Percentiles rank a stretch among this genome's conserved stretches.
phyloP scores from a whole-genome alignment of 148 eudicot species.

The Spergularia bocconei region DNA sequence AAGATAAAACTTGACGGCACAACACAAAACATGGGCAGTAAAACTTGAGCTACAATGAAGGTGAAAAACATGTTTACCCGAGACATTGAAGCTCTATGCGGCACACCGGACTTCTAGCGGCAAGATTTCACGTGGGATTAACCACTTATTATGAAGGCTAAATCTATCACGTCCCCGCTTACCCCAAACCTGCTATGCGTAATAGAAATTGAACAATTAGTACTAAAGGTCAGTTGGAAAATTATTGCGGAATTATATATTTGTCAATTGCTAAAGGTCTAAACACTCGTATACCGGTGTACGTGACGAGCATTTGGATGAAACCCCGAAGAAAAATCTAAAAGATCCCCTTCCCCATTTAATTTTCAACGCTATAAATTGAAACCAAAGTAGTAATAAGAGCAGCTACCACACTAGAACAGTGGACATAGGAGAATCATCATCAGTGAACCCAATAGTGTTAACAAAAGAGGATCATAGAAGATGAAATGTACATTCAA shows the following conservation, averaged over 20 bases:
- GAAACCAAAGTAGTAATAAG: no score
- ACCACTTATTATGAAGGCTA: constrained; percentile 63
- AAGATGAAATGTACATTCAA: no score
- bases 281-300: neutral
- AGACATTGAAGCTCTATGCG: constrained; percentile 53
- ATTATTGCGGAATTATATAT: no score
- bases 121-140: constrained; percentile 66
- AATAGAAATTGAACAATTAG: neutral
- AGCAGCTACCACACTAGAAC: no score
- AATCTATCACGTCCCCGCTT: constrained; percentile 29
- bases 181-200: constrained; percentile 21
- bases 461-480: no score
- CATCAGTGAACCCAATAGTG: no score
- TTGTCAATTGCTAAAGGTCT: no score
- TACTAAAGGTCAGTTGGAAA: neutral
- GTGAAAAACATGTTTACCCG: constrained; percentile 69
- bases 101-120: constrained; percentile 66
- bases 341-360: no score
- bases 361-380: no score
- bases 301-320: constrained; percentile 5
- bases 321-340: constrained; percentile 14
- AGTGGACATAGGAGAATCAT: no score
- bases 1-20: constrained; percentile 57
- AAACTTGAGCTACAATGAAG: constrained; percentile 48
- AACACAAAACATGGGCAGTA: constrained; percentile 56